phyloP scores from a whole-genome alignment of 176 grass and related monocot species.

The Cymbopogon citratus region DNA sequence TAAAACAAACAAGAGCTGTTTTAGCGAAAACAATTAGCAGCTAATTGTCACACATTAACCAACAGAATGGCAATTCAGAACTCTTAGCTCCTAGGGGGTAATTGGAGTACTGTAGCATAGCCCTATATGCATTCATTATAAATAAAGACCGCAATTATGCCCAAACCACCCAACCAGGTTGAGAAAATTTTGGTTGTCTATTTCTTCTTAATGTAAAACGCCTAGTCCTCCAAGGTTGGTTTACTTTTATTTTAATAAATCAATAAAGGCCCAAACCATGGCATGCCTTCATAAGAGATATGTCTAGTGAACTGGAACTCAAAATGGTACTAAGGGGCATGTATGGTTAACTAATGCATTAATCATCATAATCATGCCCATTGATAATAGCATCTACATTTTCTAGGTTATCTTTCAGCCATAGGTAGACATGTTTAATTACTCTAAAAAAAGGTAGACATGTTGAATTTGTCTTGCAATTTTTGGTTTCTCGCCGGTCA shows the following conservation, averaged over 20 bases:
- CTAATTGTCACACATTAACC: not conserved
- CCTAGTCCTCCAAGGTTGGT: not conserved
- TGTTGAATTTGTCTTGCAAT: not conserved
- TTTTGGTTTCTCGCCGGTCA: not conserved
- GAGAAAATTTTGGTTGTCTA: not conserved
- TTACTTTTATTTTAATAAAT: not conserved
- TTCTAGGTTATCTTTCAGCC: not conserved
- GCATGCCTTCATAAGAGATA: not conserved
- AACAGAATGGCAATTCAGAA: not conserved
- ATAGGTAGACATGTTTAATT: constrained; percentile 3
- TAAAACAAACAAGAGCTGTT: constrained; percentile 6
- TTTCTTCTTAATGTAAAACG: not conserved
- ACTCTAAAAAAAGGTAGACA: no score
- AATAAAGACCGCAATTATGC: not conserved
- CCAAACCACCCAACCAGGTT: not conserved
- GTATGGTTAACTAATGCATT: not conserved
- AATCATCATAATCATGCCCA: constrained; percentile 20
- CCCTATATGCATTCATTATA: not conserved
- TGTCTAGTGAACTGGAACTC: not conserved
- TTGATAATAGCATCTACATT: not conserved
- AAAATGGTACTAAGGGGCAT: not conserved
- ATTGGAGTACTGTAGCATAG: not conserved
- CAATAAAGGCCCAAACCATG: not conserved
- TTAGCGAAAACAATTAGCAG: constrained; percentile 21
- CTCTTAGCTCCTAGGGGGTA: not conserved